Base-by-base conservation (phyloP, 495 filamentous ascomycete species). In the Podospora anserina region DNA sequence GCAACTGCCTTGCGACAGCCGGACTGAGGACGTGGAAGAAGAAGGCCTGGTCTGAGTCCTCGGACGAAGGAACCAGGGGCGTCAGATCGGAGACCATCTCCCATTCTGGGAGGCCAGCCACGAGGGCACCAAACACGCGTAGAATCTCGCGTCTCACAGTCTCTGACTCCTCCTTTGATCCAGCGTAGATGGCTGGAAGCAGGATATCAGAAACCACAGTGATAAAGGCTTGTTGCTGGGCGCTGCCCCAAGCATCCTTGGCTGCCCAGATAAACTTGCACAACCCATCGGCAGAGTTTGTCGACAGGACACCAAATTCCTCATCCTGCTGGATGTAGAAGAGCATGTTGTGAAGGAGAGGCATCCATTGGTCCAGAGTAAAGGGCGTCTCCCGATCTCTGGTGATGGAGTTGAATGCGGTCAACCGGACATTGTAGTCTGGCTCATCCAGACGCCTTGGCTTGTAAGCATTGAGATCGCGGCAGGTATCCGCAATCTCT, bases 1-100 rank as follows among this genome's bases (percentile, higher is more conserved):
- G 87, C 28, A 95, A 85, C 70, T 96, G 91, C 70, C 93, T 88
- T 66, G 95, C 90, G 58, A 94, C 89, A 68, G 97, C 96, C 60
- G 96, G 94, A 67, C 96, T 92, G 16, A 98, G 83, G 55, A 97
- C 86, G 70, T 97, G 96, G 77, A 83, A 90, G 81, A 98, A 98
- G 80, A 98, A 97, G 7, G 90, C 95, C 2, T 97, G 92, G 54
- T 96, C 88, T 5, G 82, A 78, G 20, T 83, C 81, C 58, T 97
- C 94, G 63, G 90, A 87, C 2, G 84, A 87, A 44, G 89, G 87
- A 39, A 94, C 86, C 26, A 99, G 84, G 0, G 82, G 81, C 62
- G 86, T 82, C 82, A 98, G 86, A 75, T 97, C 96, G 39, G 84
- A 81, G 55, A 97, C 85, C 57, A 87, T 83, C 5, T 84, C 70